Conservation (phyloP, 2,329 filamentous ascomycete species). For the Cytospora mali region DNA sequence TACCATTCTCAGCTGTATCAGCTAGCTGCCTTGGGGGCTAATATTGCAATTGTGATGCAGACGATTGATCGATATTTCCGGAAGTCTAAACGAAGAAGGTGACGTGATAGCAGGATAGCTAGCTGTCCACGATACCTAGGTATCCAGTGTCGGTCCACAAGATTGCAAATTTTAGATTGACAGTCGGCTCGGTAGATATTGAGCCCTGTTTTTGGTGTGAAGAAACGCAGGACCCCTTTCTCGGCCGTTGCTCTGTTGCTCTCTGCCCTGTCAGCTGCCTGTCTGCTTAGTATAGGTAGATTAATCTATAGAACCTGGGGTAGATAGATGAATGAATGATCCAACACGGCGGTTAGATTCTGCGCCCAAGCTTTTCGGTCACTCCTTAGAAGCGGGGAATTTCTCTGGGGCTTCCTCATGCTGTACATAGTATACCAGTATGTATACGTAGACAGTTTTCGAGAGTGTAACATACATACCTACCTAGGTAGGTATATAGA, state of each 20-base stretch:
- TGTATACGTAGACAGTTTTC: background rate
- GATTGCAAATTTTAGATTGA: slow-evolving; percentile 20
- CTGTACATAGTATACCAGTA: background rate
- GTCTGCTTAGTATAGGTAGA: no score
- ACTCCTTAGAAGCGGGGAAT: background rate
- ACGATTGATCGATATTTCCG: slow-evolving; percentile 29
- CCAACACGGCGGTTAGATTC: background rate
- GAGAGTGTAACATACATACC: background rate
- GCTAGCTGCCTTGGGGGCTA: background rate
- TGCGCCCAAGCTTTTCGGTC: background rate
- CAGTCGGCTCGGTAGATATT: background rate
- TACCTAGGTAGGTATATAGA: no score
- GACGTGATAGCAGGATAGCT: no score
- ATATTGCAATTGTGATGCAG: background rate
- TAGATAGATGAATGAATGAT: no score
- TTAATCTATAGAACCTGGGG: no score
- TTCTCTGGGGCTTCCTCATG: background rate
- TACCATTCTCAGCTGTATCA: no score
- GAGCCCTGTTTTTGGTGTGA: background rate
- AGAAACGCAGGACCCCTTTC: background rate
- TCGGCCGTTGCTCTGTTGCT: background rate
- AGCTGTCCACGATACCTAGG: slow-evolving; percentile 1
- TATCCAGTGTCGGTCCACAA: slow-evolving; percentile 13
- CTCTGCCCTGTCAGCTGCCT: no score
- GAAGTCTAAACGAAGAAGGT: slow-evolving; percentile 12